A percentile compares a stretch with the other conserved stretches of the same genome.
phyloP scores from a whole-genome alignment of 129 eudicot species.

The Kitagawia praeruptora region DNA sequence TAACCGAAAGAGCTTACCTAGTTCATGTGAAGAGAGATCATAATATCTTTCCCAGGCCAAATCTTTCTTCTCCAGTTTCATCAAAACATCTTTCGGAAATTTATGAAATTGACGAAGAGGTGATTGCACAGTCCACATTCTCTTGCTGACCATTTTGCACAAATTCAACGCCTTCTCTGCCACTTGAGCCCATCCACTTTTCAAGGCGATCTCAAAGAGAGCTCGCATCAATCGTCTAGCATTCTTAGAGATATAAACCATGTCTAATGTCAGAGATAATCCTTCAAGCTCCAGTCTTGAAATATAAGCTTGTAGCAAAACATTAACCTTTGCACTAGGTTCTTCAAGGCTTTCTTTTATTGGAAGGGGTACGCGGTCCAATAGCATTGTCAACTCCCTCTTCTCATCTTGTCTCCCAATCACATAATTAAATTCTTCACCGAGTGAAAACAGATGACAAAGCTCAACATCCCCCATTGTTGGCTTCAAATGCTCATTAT shows the following conservation, averaged over 20 bases:
- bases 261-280: constrained; percentile 82
- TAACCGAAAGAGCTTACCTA: constrained; percentile 70
- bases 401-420: constrained; percentile 96
- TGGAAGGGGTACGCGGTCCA: constrained; percentile 88
- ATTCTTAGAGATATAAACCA: constrained; percentile 94
- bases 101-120: constrained; percentile 90
- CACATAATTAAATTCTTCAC: constrained; percentile 90
- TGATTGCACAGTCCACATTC: constrained; percentile 95
- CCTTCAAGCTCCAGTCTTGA: constrained; percentile 86
- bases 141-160: constrained; percentile 80
- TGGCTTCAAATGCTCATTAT: constrained; percentile 93
- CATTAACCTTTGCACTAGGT: constrained; percentile 94
- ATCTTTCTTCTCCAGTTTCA: constrained; percentile 89
- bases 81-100: constrained; percentile 57
- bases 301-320: constrained; percentile 81
- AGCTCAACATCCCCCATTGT: constrained; percentile 97
- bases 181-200: constrained; percentile 97
- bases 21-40: constrained; percentile 77
- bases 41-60: constrained; percentile 91
- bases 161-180: constrained; percentile 83
- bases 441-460: constrained; percentile 76
- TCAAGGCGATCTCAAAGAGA: constrained; percentile 84
- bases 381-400: constrained; percentile 82
- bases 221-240: constrained; percentile 95
- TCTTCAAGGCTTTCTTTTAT: constrained; percentile 87